Base-by-base conservation (phyloP, 352 stramenopile species). In the Globisporangium radiosum region DNA sequence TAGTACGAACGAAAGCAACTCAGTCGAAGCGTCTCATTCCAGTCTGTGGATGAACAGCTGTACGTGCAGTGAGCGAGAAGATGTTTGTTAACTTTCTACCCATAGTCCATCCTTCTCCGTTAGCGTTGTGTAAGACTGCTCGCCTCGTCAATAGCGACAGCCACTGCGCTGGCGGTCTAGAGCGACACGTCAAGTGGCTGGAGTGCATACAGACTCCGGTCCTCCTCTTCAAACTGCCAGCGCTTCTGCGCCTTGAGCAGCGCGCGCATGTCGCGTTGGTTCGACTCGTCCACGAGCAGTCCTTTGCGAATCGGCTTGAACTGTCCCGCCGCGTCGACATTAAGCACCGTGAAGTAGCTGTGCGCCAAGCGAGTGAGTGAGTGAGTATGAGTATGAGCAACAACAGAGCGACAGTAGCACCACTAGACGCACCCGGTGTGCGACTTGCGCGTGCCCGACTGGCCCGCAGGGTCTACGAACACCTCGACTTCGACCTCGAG, bases 401-500 rank as follows among this genome's bases (percentile, higher is more conserved):
- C 19, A 50, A 47, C 2, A 53, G 14, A 42, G 5, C n/a, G 6
- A 19, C 39, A 54, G 33, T 9, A 42, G 5, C 10, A 39, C 8
- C 9, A 15, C 3, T 43, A 59, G 2, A 57, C 19, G 50, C 33
- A 84, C 62, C 78, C 79, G 25, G 76, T 86, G 65, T 89, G 79
- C 4, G 79, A 89, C 59, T 71, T 78, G 45, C 74, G 74, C 5
- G 70, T 72, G 48, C 76, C 68, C 15, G 60, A 65, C 6, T 70
- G 80, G 50, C 71, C 71, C 13, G 83, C 83, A 37, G 69, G 75
- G 38, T 69, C 74, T 5, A 89, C 73, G 52, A 87, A 87, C 53
- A 89, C 76, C 54, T 89, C 76, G 25, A 87, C 79, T 62, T 89
- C 79, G n/a, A 89, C 75, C 60, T 88, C 78, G 47, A 89, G 64